Base-by-base conservation (phyloP, 2,329 filamentous ascomycete genomes). In the Ophiostoma triangulosporum region DNA sequence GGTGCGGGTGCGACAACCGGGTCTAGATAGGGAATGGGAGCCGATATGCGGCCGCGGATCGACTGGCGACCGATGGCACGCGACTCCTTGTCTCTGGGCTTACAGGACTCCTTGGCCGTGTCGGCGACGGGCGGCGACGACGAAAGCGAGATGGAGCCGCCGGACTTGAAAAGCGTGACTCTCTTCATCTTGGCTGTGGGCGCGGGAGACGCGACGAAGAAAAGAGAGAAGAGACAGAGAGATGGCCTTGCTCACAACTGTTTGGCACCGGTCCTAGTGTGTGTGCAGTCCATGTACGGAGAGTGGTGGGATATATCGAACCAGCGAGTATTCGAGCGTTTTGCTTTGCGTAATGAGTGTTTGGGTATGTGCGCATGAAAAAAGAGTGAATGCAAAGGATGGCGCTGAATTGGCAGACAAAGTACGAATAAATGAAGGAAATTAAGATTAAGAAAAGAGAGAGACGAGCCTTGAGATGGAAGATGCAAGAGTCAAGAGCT, bases 21-120 rank as follows among this genome's bases (percentile, higher is more conserved):
- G 54, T 64, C 67, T 17, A 68, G 64, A 22, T 83, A 74, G 1
- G 78, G 78, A 48, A 83, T 82, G 14, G 80, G 80, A 6, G 71
- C 73, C 29, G 78, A 82, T 57, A 83, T 82, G 59, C 73, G 76
- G 57, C 78, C 78, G 36, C 79, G 74, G 57, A 82, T 75, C 32
- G 74, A 73, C 53, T 65, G 64, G 59, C 70, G 66, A 14, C 26
- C 17, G 54, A 65, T 66, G 36, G 68, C 64, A 27, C 20, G 22
- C 11, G 11, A 3, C 20, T 43, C 38, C 9, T 24, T 43, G 11
- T 43, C 38, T 20, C 24, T 43, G 38, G 9, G 20, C 17, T 40
- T 40, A n/a, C n/a, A 12, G 31, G 9, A 33, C 20, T n/a, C 22
- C 22, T 29, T 29, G 24, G 15, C 71, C 53, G 66, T 12, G 20